Evolutionary conservation across 2,329 filamentous ascomycete species (phyloP).

Genomic region (Alternaria triticimaculans): DNA sequence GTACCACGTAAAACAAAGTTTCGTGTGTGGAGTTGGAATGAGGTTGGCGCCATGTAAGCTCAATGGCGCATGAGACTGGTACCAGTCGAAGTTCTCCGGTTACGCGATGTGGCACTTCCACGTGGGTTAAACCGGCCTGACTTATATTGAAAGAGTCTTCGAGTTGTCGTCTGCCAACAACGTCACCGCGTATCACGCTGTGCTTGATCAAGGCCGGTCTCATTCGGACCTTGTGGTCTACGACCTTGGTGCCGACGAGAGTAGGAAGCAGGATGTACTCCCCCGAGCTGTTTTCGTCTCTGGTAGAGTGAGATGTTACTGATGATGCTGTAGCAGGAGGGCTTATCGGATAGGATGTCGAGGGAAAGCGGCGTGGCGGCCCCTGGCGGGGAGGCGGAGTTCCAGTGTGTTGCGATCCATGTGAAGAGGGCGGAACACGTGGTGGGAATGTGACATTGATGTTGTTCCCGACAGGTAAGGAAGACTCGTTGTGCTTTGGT

Average conservation of each 20-base stretch:
- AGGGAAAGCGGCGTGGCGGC: neutral
- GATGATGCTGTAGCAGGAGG: neutral
- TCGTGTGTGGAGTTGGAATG: neutral
- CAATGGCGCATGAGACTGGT: neutral
- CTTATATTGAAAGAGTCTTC: neutral
- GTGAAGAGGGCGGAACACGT: neutral
- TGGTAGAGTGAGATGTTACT: neutral
- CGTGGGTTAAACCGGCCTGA: neutral
- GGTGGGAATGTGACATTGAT: neutral
- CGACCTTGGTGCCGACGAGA: neutral
- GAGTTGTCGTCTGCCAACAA: neutral
- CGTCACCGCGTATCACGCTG: conserved; percentile 4
- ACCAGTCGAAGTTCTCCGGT: neutral
- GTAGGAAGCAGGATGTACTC: neutral
- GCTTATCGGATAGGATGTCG: neutral
- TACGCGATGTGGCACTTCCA: neutral
- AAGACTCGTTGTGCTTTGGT: neutral
- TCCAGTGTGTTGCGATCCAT: neutral
- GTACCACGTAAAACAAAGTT: conserved; percentile 5
- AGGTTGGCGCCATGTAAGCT: conserved; percentile 1
- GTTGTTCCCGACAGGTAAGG: neutral
- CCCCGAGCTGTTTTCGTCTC: neutral
- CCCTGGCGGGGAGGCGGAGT: neutral
- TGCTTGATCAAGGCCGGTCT: neutral
- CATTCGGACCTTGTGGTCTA: neutral